Percentiles rank a stretch among this genome's conserved stretches.
Evolutionary conservation across 768 basidiomycete genomes (phyloP).

Genomic region (Pisolithus orientalis): DNA sequence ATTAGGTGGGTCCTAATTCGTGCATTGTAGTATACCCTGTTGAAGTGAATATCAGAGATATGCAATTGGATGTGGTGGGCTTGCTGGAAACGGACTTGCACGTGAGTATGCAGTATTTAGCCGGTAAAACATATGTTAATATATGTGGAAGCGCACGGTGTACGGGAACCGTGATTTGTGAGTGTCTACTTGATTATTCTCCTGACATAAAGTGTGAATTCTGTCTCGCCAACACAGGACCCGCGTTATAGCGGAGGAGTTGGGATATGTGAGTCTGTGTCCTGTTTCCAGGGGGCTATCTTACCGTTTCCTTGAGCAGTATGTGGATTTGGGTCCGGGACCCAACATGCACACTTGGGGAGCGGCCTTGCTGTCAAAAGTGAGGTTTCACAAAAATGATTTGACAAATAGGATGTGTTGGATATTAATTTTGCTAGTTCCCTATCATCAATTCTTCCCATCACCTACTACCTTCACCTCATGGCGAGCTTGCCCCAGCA

Average conservation of each 20-base stretch:
- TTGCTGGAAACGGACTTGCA: conserved; percentile 82
- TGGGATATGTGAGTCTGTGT: conserved; percentile 64
- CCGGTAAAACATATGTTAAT: background rate
- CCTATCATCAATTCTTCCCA: conserved; percentile 85
- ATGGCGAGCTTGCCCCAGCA: conserved; percentile 82
- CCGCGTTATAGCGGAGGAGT: conserved; percentile 66
- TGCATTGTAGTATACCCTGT: background rate
- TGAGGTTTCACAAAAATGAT: conserved; percentile 9
- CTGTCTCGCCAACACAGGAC: conserved; percentile 40
- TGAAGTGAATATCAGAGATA: conserved; percentile 42
- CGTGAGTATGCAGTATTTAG: conserved; percentile 38
- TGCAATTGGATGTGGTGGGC: conserved; percentile 82
- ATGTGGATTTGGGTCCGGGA: conserved; percentile 85
- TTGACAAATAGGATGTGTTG: no score
- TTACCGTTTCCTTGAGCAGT: conserved; percentile 34
- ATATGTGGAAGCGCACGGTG: conserved; percentile 45
- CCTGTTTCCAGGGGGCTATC: background rate
- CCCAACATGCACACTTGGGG: conserved; percentile 91
- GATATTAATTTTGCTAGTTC: conserved; percentile 43
- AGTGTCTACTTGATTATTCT: conserved; percentile 10
- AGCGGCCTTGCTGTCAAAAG: conserved; percentile 75
- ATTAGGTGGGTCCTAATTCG: conserved; percentile 52
- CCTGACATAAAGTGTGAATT: conserved; percentile 1
- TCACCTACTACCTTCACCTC: conserved; percentile 81
- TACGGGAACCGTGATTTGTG: conserved; percentile 86